A percentile compares a stretch with the other conserved stretches of the same genome.
Evolutionary conservation across 1,284 basidiomycete species (phyloP).

Genomic region (Ceratobasidium sp.): DNA sequence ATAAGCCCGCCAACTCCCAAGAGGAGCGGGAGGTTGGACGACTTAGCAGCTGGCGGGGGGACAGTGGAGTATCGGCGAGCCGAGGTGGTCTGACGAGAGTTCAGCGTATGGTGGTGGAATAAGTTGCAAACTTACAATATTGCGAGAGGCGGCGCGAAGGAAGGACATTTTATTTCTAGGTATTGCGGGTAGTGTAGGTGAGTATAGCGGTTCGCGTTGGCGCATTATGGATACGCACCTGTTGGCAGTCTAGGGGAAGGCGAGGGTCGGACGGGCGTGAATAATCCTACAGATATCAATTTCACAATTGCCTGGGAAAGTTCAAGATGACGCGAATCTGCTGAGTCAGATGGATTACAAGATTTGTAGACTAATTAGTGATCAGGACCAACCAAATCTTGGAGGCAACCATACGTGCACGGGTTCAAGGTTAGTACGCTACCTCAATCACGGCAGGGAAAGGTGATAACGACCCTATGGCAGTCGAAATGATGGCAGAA

Average conservation of each 20-base stretch:
- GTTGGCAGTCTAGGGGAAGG: not conserved
- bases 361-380: not conserved
- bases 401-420: not conserved
- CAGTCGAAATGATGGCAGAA: not conserved
- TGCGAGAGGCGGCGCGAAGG: slow-evolving; percentile 37
- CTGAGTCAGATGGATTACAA: slow-evolving; percentile 20
- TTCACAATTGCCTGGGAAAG: slow-evolving; percentile 36
- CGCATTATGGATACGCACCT: not conserved
- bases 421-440: not conserved
- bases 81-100: slow-evolving; percentile 7
- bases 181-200: not conserved
- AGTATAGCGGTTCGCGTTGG: not conserved
- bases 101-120: not conserved
- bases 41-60: slow-evolving; percentile 43
- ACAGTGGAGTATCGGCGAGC: slow-evolving; percentile 50
- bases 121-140: slow-evolving; percentile 12
- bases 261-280: not conserved
- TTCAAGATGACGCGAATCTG: slow-evolving; percentile 19
- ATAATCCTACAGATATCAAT: slow-evolving; percentile 17
- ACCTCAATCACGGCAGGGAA: not conserved
- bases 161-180: slow-evolving; percentile 24
- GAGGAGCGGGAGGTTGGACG: slow-evolving; percentile 48
- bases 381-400: not conserved
- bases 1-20: slow-evolving; percentile 47
- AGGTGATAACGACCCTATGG: not conserved